These are phyloP conservation scores for Immersiella caudata DNA, from an alignment of 495 filamentous ascomycete genomes.

Conservation along the genomic window DNA sequence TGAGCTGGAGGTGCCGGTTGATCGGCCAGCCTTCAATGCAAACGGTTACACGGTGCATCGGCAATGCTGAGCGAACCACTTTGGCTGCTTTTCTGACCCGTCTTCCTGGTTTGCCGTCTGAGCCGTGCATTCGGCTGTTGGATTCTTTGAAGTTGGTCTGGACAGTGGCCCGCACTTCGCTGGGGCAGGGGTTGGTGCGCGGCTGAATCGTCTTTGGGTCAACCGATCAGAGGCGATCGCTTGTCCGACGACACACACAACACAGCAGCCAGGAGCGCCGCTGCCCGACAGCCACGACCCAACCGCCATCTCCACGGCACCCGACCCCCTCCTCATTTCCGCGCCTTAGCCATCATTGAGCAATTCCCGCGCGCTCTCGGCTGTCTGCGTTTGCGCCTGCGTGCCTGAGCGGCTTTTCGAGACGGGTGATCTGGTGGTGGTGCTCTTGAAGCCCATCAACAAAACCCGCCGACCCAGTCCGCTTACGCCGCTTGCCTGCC, in stretches of 20 bases:
- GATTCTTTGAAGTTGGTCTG: conserved; percentile 11
- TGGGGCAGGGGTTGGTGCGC: background rate
- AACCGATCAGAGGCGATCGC: conserved; percentile 21
- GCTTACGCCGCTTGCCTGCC: conserved; percentile 13
- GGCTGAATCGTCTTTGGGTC: conserved; percentile 2
- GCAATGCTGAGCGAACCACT: background rate
- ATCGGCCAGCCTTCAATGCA: background rate
- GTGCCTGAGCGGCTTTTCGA: background rate
- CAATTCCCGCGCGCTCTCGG: conserved; percentile 15
- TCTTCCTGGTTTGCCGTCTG: conserved; percentile 3
- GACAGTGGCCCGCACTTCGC: background rate
- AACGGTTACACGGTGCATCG: background rate
- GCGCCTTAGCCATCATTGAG: conserved; percentile 14
- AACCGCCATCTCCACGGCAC: conserved; percentile 7
- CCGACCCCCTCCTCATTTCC: conserved; percentile 10
- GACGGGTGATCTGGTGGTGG: background rate
- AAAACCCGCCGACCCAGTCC: background rate
- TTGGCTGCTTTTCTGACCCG: background rate
- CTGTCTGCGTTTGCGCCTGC: background rate
- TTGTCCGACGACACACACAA: conserved; percentile 24
- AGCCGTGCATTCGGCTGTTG: background rate
- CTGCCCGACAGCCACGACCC: conserved; percentile 13
- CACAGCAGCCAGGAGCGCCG: conserved; percentile 8
- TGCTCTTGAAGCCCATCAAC: background rate
- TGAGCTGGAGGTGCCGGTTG: background rate